Percentiles rank a stretch among this genome's conserved stretches.
phyloP scores from a whole-genome alignment of 495 filamentous ascomycete species.

The Xylaria flabelliformis region DNA sequence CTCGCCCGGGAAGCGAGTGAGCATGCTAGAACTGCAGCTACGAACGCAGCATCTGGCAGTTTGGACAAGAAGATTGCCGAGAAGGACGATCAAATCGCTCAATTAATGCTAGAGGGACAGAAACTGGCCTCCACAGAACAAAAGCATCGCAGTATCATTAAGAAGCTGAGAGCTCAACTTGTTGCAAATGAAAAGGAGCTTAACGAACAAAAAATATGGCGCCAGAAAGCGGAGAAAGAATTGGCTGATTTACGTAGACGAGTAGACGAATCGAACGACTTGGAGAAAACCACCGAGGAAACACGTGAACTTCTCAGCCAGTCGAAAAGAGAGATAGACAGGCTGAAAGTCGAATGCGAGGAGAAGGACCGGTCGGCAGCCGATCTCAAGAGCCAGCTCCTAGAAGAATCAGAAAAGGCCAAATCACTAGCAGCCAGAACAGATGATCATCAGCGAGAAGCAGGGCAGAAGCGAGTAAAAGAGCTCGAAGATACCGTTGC shows the following conservation, averaged over 20 bases:
- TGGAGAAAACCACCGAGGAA: constrained; percentile 70
- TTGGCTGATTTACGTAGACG: constrained; percentile 62
- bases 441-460: constrained; percentile 69
- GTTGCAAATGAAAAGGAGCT: constrained; percentile 69
- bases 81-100: constrained; percentile 87
- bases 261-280: constrained; percentile 67
- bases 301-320: constrained; percentile 68
- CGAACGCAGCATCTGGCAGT: constrained; percentile 66
- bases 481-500: constrained; percentile 79
- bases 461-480: constrained; percentile 66
- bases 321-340: constrained; percentile 73
- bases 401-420: constrained; percentile 69
- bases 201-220: constrained; percentile 65
- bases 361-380: constrained; percentile 68
- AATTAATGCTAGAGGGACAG: constrained; percentile 91
- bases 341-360: constrained; percentile 68
- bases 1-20: constrained; percentile 80
- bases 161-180: constrained; percentile 73
- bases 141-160: constrained; percentile 80
- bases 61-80: constrained; percentile 80
- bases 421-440: constrained; percentile 70
- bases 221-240: constrained; percentile 72
- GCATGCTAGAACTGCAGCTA: constrained; percentile 67
- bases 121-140: constrained; percentile 85
- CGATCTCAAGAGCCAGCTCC: constrained; percentile 73